Evolutionary conservation across 2,329 filamentous ascomycete genomes (phyloP).

Genomic region (Knufia fluminis): DNA sequence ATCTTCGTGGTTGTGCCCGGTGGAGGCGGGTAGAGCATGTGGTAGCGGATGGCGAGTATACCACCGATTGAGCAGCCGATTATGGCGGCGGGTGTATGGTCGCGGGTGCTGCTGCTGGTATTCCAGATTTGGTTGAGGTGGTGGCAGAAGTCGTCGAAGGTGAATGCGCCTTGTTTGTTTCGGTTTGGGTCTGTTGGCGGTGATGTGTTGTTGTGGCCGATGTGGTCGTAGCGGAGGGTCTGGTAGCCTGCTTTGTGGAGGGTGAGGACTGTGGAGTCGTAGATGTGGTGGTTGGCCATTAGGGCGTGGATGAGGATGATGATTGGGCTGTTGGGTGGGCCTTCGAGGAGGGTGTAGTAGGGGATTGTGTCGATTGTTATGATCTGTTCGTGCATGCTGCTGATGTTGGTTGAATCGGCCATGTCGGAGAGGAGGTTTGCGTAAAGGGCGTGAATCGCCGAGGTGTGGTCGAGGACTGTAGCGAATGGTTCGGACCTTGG

Average conservation of each 20-base stretch:
- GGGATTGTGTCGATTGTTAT: slow-evolving; percentile 7
- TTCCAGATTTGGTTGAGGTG: slow-evolving; percentile 3
- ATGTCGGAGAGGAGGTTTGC: neutral
- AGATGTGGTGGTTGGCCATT: slow-evolving; percentile 29
- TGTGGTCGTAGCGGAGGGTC: slow-evolving; percentile 38
- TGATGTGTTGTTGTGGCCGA: slow-evolving; percentile 35
- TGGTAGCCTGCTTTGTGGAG: slow-evolving; percentile 31
- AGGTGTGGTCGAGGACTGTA: too few relatives aligned
- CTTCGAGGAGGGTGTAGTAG: slow-evolving; percentile 14
- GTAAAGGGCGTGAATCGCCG: neutral
- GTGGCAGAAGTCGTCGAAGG: slow-evolving; percentile 6
- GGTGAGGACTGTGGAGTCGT: slow-evolving; percentile 33
- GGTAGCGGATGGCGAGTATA: slow-evolving; percentile 3
- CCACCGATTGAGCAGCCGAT: slow-evolving; percentile 10
- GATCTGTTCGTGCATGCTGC: neutral
- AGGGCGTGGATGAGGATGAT: slow-evolving; percentile 36
- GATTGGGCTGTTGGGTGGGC: slow-evolving; percentile 24
- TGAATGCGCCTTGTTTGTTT: neutral
- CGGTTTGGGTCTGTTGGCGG: slow-evolving; percentile 21
- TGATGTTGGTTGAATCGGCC: neutral
- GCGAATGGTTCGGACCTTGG: too few relatives aligned
- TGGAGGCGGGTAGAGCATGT: slow-evolving; percentile 5
- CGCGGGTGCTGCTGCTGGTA: neutral
- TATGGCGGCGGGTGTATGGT: neutral
- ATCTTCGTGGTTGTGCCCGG: neutral